Percentiles rank a stretch among this genome's conserved stretches.
Conservation (phyloP, 2,329 filamentous ascomycete species). For the Colletotrichum paranaense region DNA sequence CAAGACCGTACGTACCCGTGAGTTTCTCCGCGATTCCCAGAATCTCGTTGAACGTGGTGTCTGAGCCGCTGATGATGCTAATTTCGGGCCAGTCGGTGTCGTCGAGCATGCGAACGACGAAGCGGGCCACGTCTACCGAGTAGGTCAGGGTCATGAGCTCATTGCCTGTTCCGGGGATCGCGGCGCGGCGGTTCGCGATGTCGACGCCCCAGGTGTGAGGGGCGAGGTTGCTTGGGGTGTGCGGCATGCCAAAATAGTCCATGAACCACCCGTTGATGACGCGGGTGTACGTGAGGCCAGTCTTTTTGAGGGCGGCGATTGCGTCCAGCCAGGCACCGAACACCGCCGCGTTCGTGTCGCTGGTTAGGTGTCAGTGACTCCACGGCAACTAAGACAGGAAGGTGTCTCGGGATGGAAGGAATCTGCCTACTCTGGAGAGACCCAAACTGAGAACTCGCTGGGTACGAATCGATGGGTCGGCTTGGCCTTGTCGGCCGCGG, state of each 20-base stretch:
- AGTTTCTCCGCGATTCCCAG: conserved; percentile 36
- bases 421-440: neutral
- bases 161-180: conserved; percentile 60
- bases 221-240: conserved; percentile 48
- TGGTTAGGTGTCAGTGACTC: too few species aligned
- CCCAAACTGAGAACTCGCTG: conserved; percentile 47
- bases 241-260: conserved; percentile 56
- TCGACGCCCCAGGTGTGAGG: conserved; percentile 55
- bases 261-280: conserved; percentile 56
- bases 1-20: too few species aligned
- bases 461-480: conserved; percentile 54
- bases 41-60: conserved; percentile 55
- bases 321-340: neutral
- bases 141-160: conserved; percentile 58
- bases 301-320: conserved; percentile 39
- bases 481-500: conserved; percentile 51
- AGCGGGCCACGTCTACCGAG: conserved; percentile 59
- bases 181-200: conserved; percentile 54
- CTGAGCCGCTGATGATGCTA: conserved; percentile 50
- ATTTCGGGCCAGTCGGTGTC: conserved; percentile 54
- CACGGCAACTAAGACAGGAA: too few species aligned
- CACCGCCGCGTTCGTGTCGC: too few species aligned
- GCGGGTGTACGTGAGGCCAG: conserved; percentile 49
- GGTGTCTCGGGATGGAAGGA: too few species aligned
- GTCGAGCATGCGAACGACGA: conserved; percentile 53